Conservation (phyloP, 139 green algal genomes). For the Chlorella sorokiniana region DNA sequence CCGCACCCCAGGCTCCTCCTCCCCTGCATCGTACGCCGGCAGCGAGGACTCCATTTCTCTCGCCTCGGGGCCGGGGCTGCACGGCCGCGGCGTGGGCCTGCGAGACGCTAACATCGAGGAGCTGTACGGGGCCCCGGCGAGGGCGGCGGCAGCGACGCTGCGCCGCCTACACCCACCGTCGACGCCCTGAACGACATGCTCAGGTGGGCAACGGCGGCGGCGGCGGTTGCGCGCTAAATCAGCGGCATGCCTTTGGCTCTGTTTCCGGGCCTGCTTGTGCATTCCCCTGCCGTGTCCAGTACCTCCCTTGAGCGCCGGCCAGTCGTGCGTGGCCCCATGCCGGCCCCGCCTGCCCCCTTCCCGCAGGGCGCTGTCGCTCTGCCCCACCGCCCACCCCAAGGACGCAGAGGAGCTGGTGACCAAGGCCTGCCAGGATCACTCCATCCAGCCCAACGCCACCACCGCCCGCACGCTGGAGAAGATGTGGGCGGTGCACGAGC, state of each 20-base stretch:
- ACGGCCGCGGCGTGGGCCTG: not conserved
- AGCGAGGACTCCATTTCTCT: constrained; percentile 16
- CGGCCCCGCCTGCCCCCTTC: too few relatives aligned
- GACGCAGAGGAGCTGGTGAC: constrained; percentile 34
- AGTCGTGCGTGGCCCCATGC: not conserved
- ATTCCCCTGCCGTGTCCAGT: too few relatives aligned
- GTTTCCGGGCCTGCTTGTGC: too few relatives aligned
- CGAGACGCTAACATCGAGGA: constrained; percentile 15
- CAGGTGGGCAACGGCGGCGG: not conserved
- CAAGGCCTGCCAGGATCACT: constrained; percentile 4
- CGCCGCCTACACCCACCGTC: not conserved
- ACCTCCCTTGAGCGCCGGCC: not conserved
- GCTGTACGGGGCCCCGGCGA: not conserved
- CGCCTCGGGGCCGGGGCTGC: constrained; percentile 8
- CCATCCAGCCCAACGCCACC: constrained; percentile 32
- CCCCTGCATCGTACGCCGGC: not conserved
- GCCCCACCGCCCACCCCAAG: constrained; percentile 19
- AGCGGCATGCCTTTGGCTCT: too few relatives aligned
- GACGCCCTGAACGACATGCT: constrained; percentile 55
- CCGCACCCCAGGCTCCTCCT: not conserved
- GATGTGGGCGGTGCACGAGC: constrained; percentile 41
- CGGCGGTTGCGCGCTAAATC: not conserved
- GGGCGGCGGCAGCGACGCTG: not conserved
- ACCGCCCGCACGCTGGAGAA: constrained; percentile 36
- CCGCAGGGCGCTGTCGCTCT: constrained; percentile 21